These are phyloP conservation scores for Penicillium polonicum DNA, from an alignment of 2,329 filamentous ascomycete genomes.

Conservation along the genomic window DNA sequence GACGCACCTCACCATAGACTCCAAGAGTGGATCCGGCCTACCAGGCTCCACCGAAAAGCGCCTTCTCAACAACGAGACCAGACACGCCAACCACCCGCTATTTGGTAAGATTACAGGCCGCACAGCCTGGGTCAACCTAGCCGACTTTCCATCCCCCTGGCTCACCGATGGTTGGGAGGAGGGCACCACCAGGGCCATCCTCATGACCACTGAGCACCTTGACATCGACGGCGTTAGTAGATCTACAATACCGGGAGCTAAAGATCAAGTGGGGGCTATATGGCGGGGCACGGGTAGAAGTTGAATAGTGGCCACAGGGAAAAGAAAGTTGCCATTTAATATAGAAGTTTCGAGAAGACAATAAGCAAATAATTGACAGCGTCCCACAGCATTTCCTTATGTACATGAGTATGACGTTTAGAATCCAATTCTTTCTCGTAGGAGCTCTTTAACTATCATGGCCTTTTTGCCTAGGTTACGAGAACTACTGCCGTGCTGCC, in stretches of 20 bases:
- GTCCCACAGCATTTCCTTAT: not conserved
- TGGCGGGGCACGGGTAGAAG: not conserved
- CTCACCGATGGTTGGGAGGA: not conserved
- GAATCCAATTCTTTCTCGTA: no score
- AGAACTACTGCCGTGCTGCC: no score
- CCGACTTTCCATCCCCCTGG: not conserved
- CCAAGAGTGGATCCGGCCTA: not conserved
- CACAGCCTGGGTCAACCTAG: not conserved
- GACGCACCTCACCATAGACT: not conserved
- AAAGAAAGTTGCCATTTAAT: not conserved
- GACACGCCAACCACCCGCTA: not conserved
- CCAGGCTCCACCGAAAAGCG: not conserved
- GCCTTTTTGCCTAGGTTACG: no score
- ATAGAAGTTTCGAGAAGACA: not conserved
- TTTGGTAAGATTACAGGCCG: not conserved
- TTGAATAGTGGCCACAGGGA: no score
- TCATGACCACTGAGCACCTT: not conserved
- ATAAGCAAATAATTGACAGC: not conserved
- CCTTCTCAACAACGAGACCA: not conserved
- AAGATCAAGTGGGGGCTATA: not conserved
- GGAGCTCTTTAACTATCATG: no score
- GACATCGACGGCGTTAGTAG: not conserved
- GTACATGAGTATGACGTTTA: no score
- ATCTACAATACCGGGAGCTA: not conserved
- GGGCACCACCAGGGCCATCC: not conserved